Evolutionary conservation across 257 asterid genomes (phyloP), one percentile per base, ranked within the genome.

Genomic region (Plectranthus barbatus): DNA sequence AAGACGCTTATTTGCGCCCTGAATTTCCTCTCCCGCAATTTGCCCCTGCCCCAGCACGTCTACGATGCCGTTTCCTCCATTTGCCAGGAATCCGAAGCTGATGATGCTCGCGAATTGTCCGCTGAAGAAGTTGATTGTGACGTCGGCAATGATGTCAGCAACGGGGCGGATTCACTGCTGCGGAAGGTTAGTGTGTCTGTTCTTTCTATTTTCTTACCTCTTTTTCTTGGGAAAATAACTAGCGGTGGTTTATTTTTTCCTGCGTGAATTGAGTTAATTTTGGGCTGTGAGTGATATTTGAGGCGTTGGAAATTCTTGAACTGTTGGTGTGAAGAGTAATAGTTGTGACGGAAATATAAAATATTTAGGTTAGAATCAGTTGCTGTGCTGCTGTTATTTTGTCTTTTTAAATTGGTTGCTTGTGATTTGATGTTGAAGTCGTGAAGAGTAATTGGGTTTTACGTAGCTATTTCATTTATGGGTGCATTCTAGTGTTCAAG

Each of bases 61-160:
- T 86, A 86, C 79, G 91, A 86, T 73, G 93, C 97, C 70, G 95
- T 92, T 73, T 89, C 94, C 23, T 80, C 87, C 49, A 84, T 92
- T 29, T 87, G 72, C 63, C 79, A 67, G 47, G 74, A 62, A 29
- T 59, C 60, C 21, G 15, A 40, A 31, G 63, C 52, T 44, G 71
- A 49, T 37, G 41, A 7, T 23, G 42, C 18, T 42, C 31, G 4
- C 14, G 73, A 51, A 36, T 68, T 9, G 45, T 26, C 64, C 14
- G 63, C 63, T 10, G 76, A 63, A 34, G 60, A 23, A 21, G 75
- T 55, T 14, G 81, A 63, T 45, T 56, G 21, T 45, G 85, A 54
- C 24, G 81, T 36, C 19, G 84, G 23, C 60, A 73, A 14, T 42
- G 80, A 23, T 53, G 70, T 67, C 58, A 19, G 57, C 41, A 74